These are phyloP conservation scores for Rutstroemia sp. DNA, from an alignment of 2,329 filamentous ascomycete species.

Conservation along the genomic window DNA sequence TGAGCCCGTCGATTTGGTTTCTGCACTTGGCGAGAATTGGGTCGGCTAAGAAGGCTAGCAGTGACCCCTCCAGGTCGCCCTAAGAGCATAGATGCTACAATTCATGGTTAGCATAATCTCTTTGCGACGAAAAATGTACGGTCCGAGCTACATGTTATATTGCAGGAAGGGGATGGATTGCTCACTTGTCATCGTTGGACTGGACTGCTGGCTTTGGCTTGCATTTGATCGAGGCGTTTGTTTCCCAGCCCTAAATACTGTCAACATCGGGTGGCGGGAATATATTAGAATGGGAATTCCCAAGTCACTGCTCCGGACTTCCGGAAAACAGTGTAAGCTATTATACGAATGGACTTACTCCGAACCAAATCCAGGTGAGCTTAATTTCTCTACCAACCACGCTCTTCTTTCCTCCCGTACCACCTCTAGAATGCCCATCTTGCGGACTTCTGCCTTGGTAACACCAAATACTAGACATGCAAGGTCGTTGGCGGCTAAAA, in stretches of 20 bases:
- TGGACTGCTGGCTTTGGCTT: constrained; percentile 24
- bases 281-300: not conserved
- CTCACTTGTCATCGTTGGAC: constrained; percentile 25
- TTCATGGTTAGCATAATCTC: constrained; percentile 4
- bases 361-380: constrained; percentile 49
- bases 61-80: constrained; percentile 66
- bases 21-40: constrained; percentile 47
- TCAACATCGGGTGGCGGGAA: not conserved
- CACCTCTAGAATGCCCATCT: constrained; percentile 90
- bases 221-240: constrained; percentile 14
- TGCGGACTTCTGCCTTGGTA: constrained; percentile 89
- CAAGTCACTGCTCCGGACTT: no score
- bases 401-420: constrained; percentile 81
- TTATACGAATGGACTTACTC: constrained; percentile 1
- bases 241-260: constrained; percentile 14
- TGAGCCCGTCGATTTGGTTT: constrained; percentile 49
- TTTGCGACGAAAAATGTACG: not conserved
- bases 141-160: not conserved
- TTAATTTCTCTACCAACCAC: constrained; percentile 84
- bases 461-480: constrained; percentile 98
- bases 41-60: constrained; percentile 76
- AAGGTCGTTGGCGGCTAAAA: constrained; percentile 90
- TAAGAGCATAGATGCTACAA: constrained; percentile 51
- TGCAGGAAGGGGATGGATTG: not conserved
- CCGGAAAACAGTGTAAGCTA: no score